Percentiles rank a stretch among this genome's conserved stretches.
Evolutionary conservation across 768 basidiomycete genomes (phyloP).

Genomic region (Amanita thiersii): DNA sequence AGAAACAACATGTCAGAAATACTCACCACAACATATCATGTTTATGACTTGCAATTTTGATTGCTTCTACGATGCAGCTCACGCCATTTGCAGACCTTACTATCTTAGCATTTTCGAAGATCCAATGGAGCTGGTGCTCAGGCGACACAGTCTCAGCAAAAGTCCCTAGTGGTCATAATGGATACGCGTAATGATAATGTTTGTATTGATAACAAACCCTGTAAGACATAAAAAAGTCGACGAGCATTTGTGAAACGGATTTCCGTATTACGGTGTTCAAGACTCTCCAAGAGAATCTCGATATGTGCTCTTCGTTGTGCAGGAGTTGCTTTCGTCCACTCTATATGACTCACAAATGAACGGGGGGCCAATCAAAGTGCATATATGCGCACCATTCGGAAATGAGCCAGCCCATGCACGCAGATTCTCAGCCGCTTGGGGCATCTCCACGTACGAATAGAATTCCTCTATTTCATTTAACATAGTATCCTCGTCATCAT

Average conservation of each 20-base stretch:
- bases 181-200: not conserved
- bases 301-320: constrained; percentile 64
- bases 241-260: constrained; percentile 83
- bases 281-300: constrained; percentile 73
- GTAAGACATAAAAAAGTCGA: constrained; percentile 81
- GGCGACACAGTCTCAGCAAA: constrained; percentile 89
- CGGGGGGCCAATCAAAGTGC: constrained; percentile 4
- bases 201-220: constrained; percentile 47
- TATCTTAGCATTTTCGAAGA: constrained; percentile 88
- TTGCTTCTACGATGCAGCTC: constrained; percentile 72
- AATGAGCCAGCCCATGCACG: constrained; percentile 86
- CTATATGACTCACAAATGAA: constrained; percentile 20
- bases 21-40: constrained; percentile 75
- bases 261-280: constrained; percentile 82
- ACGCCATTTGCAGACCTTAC: constrained; percentile 81
- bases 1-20: not conserved
- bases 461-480: constrained; percentile 97
- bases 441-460: constrained; percentile 94
- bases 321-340: constrained; percentile 70
- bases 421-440: constrained; percentile 80
- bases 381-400: constrained; percentile 44
- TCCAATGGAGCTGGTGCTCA: constrained; percentile 93
- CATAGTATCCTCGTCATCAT: constrained; percentile 94
- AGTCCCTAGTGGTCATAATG: constrained; percentile 44
- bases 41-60: constrained; percentile 84